Conservation (phyloP, 2,329 filamentous ascomycete genomes). For the Fusarium austroafricanum region DNA sequence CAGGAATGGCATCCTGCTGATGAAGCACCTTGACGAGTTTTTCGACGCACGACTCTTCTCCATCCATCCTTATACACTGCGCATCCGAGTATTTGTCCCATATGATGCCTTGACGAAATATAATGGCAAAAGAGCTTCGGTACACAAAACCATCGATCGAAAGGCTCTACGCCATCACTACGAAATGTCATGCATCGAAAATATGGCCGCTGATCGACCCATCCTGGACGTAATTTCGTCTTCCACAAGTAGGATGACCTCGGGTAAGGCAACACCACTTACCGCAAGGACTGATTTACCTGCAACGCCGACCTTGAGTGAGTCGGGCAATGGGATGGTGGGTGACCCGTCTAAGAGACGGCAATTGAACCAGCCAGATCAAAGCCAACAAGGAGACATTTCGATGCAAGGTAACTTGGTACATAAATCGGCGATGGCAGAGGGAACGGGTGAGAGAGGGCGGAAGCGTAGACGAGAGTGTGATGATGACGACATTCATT, state of each 20-base stretch:
- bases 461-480: constrained; percentile 4
- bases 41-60: constrained; percentile 40
- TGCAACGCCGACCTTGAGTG: constrained; percentile 10
- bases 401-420: background rate
- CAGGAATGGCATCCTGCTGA: constrained; percentile 20
- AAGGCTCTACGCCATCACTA: too few relatives aligned
- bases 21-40: constrained; percentile 36
- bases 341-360: constrained; percentile 23
- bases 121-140: too few relatives aligned
- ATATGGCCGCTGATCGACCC: too few relatives aligned
- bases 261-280: constrained; percentile 4
- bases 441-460: background rate
- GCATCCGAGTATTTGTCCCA: constrained; percentile 23
- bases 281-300: constrained; percentile 15
- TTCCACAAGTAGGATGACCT: constrained; percentile 7
- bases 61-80: constrained; percentile 36
- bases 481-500: too few relatives aligned
- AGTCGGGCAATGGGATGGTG: background rate
- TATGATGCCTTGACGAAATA: constrained; percentile 1
- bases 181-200: too few relatives aligned
- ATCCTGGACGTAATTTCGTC: too few relatives aligned
- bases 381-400: background rate
- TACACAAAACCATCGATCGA: too few relatives aligned
- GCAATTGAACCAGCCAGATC: background rate
- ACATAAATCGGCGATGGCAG: background rate